Conservation (phyloP, 139 green algal genomes). For the Picochlorum sp. region DNA sequence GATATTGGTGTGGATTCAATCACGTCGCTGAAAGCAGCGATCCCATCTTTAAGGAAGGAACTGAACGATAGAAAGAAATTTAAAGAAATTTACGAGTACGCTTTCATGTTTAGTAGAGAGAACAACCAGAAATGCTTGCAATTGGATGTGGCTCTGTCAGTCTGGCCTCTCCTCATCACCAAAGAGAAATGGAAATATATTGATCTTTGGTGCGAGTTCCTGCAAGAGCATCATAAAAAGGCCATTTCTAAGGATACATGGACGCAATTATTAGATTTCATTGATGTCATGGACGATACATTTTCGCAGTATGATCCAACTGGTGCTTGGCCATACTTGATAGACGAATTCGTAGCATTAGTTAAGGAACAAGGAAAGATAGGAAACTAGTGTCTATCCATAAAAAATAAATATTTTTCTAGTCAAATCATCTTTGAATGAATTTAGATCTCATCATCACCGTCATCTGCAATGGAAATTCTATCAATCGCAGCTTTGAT, state of each 20-base stretch:
- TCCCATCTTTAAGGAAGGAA: slow-evolving; percentile 60
- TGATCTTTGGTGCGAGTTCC: slow-evolving; percentile 74
- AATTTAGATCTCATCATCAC: slow-evolving; percentile 66
- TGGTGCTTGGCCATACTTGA: slow-evolving; percentile 82
- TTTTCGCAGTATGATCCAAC: slow-evolving; percentile 74
- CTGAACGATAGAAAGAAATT: slow-evolving; percentile 50
- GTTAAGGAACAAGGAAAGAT: slow-evolving; percentile 5
- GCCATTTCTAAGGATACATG: slow-evolving; percentile 81
- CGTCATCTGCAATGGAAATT: slow-evolving; percentile 55
- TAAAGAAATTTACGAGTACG: slow-evolving; percentile 68
- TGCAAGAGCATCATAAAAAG: slow-evolving; percentile 66
- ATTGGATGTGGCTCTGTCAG: slow-evolving; percentile 80
- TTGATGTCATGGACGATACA: slow-evolving; percentile 56
- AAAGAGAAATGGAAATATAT: slow-evolving; percentile 41
- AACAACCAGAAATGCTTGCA: slow-evolving; percentile 91
- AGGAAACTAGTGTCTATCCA: no score
- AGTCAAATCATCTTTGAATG: neutral
- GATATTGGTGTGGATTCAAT: slow-evolving; percentile 53
- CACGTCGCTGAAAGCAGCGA: slow-evolving; percentile 54
- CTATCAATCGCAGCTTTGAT: slow-evolving; percentile 88
- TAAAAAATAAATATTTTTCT: slow-evolving; percentile 2
- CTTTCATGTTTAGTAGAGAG: slow-evolving; percentile 75
- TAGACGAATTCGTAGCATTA: slow-evolving; percentile 64
- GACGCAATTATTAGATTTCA: slow-evolving; percentile 75
- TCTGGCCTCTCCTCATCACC: slow-evolving; percentile 83